A percentile compares a stretch with the other conserved stretches of the same genome.
Conservation (phyloP, 1,139 yeast species). For the Taphrina betulina region DNA sequence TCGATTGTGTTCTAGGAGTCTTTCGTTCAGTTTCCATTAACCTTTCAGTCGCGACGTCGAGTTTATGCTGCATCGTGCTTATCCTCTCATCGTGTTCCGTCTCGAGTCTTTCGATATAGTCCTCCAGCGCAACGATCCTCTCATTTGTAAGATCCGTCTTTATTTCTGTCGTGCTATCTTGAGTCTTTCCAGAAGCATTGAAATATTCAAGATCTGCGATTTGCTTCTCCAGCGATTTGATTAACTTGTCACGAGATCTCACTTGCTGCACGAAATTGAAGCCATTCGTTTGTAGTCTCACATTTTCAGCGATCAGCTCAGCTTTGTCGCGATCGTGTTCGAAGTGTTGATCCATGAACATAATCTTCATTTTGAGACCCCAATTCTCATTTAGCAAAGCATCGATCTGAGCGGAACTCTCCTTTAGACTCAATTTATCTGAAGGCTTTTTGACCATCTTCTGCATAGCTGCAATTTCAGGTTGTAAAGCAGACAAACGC, state of each 20-base stretch:
- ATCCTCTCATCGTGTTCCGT: constrained; percentile 1
- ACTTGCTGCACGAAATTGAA: constrained; percentile 22
- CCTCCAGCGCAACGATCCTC: constrained; percentile 6
- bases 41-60: not conserved
- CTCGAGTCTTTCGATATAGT: constrained; percentile 15
- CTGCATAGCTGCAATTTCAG: constrained; percentile 20
- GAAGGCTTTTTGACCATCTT: constrained; percentile 8
- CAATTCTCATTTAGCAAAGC: constrained; percentile 27
- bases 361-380: constrained; percentile 25
- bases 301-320: constrained; percentile 23
- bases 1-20: too few species aligned
- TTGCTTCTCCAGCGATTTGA: constrained; percentile 13
- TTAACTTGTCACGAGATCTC: constrained; percentile 15
- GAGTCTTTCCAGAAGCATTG: not conserved
- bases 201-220: constrained; percentile 1
- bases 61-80: not conserved
- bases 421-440: constrained; percentile 20
- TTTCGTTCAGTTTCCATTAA: too few species aligned
- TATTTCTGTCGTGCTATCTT: not conserved
- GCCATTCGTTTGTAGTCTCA: constrained; percentile 20
- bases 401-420: constrained; percentile 29
- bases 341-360: constrained; percentile 30
- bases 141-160: not conserved
- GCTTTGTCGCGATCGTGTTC: constrained; percentile 29
- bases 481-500: constrained; percentile 25